Evolutionary conservation across 768 basidiomycete species (phyloP).

Genomic region (Multifurca ochricompacta): DNA sequence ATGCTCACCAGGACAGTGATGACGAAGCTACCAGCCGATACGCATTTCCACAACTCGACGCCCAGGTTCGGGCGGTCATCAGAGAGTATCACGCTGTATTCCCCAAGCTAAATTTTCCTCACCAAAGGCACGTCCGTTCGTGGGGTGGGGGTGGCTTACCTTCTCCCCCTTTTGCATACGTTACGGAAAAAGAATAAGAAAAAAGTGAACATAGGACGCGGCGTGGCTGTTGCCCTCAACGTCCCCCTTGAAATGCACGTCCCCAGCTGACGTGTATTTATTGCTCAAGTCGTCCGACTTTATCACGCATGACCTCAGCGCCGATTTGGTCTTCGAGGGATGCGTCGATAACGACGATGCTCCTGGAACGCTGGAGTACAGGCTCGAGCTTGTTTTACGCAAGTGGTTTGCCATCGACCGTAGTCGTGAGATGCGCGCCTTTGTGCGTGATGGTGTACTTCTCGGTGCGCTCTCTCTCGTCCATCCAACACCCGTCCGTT

Average conservation of each 20-base stretch:
- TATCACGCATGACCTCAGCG: constrained; percentile 66
- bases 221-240: constrained; percentile 83
- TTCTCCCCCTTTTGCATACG: neutral
- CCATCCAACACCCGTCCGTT: neutral
- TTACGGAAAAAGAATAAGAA: neutral
- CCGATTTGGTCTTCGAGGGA: constrained; percentile 56
- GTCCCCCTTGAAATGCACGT: constrained; percentile 78
- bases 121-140: constrained; percentile 54
- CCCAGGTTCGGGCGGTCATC: constrained; percentile 58
- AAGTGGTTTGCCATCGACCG: constrained; percentile 87
- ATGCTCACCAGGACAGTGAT: constrained; percentile 36
- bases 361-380: constrained; percentile 33
- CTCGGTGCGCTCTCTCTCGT: constrained; percentile 51
- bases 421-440: constrained; percentile 84
- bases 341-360: constrained; percentile 31
- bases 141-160: constrained; percentile 1
- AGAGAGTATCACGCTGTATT: constrained; percentile 74
- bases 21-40: constrained; percentile 39
- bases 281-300: constrained; percentile 92
- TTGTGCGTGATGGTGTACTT: constrained; percentile 64
- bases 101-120: constrained; percentile 96
- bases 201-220: constrained; percentile 59
- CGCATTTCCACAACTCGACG: constrained; percentile 79
- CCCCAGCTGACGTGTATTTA: constrained; percentile 85
- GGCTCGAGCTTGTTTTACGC: constrained; percentile 77